phyloP scores from a whole-genome alignment of 495 filamentous ascomycete species.

The Zalerion maritima region DNA sequence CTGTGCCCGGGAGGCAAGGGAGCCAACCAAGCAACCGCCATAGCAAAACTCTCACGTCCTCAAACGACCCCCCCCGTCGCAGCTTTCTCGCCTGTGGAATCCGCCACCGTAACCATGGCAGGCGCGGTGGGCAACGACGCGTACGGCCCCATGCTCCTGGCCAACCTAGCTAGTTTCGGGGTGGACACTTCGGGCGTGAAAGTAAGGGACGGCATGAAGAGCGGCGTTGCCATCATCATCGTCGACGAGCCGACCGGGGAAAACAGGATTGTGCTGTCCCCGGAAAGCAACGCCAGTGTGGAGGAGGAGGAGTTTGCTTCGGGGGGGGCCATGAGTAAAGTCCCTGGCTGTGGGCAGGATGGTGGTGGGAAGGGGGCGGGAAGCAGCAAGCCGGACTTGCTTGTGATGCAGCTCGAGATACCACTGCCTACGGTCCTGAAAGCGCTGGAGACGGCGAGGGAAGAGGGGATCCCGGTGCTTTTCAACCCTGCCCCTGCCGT shows the following conservation, averaged over 20 bases:
- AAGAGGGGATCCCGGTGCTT: constrained; percentile 41
- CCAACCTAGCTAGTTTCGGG: constrained; percentile 40
- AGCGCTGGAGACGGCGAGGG: constrained; percentile 40
- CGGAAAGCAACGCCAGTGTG: constrained; percentile 58
- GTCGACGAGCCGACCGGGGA: constrained; percentile 64
- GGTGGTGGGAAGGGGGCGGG: too few species aligned
- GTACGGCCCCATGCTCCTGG: constrained; percentile 38
- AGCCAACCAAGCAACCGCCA: constrained; percentile 87
- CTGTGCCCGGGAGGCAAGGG: constrained; percentile 85
- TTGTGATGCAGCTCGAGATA: constrained; percentile 84
- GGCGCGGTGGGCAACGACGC: constrained; percentile 65
- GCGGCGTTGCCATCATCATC: constrained; percentile 73
- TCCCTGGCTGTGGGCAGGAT: constrained; percentile 27
- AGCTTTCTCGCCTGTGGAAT: constrained; percentile 18
- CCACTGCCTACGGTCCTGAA: constrained; percentile 56
- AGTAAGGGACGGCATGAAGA: constrained; percentile 37
- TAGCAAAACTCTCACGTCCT: constrained; percentile 33
- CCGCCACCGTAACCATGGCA: constrained; percentile 59
- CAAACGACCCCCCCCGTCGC: constrained; percentile 5
- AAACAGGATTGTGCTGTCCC: constrained; percentile 73
- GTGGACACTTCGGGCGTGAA: constrained; percentile 45
- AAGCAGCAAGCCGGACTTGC: constrained; percentile 38
- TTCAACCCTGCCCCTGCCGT: constrained; percentile 80
- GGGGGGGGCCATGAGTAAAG: constrained; percentile 9
- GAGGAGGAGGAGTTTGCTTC: constrained; percentile 6